Conservation (phyloP, 257 asterid species). For the Primulina huaijiensis region DNA sequence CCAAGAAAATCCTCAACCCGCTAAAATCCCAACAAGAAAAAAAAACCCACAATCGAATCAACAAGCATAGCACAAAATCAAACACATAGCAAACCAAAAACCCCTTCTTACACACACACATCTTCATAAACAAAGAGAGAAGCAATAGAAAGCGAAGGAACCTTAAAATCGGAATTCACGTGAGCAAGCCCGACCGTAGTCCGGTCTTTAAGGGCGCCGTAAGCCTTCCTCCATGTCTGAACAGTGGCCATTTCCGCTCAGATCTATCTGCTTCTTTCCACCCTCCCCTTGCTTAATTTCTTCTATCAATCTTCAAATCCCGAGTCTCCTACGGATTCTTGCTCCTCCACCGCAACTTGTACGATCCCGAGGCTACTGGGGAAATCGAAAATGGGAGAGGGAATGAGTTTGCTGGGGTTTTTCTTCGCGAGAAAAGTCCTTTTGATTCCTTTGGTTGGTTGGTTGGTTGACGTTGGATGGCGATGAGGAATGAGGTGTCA, state of each 20-base stretch:
- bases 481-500: too few relatives aligned
- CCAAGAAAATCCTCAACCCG: neutral
- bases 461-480: too few relatives aligned
- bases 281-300: slow-evolving; percentile 17
- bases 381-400: neutral
- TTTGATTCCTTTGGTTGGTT: too few relatives aligned
- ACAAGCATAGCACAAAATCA: slow-evolving; percentile 14
- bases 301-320: neutral
- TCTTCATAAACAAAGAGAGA: neutral
- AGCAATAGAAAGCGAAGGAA: slow-evolving; percentile 18
- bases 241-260: slow-evolving; percentile 60
- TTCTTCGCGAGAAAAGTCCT: neutral
- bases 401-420: neutral
- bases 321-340: neutral
- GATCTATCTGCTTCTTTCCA: slow-evolving; percentile 32
- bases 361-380: neutral
- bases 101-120: neutral
- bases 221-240: slow-evolving; percentile 78
- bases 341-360: neutral
- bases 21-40: neutral
- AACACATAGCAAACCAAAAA: neutral
- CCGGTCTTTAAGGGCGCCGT: slow-evolving; percentile 85
- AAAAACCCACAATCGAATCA: slow-evolving; percentile 16
- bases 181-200: slow-evolving; percentile 91
- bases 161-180: slow-evolving; percentile 95